Base-by-base conservation (phyloP, 768 basidiomycete species). In the Lactifluus subvellereus region DNA sequence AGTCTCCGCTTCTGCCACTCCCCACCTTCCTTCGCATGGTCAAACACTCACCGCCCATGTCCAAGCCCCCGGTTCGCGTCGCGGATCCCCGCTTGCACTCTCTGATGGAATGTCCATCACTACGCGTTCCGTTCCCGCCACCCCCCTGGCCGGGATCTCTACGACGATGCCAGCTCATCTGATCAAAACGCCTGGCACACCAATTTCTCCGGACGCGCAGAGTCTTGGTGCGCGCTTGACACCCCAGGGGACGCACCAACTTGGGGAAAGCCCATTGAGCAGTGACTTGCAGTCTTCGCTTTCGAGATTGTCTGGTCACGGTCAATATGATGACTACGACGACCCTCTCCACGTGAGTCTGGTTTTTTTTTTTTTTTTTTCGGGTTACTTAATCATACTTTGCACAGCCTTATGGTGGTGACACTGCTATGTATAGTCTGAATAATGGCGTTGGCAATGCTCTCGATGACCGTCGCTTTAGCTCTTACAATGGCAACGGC, bases 81-180 rank as follows among this genome's bases (percentile, higher is more conserved):
- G 89, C 48, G 84, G 86, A 22, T 92, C 91, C 16, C 90, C 91
- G 37, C 84, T 84, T 13, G 82, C 82, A 57, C 71, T 84, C 18
- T 74, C 87, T 22, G 89, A 91, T 58, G 78, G 76, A 57, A 72
- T 89, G 58, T 81, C 80, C 40, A 76, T 78, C 40, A 79, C 85
- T 37, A 83, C 77, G 37, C 87, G 90, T 60, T 93, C 91, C 45
- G 91, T 93, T 22, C 91, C 91, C 53, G 89, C 88, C 1, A 92
- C 91, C 3, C 91, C 91, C 22, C 73, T 91, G 7, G 76, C 76
- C 9, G 83, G 81, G 10, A 74, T 86, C n/a, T 68, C 83, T 14
- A 79, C 77, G 49, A 78, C 78, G 47, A 69, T 66, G n/a, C 74
- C 74, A 5, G 69, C 76, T 11, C 80, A 82, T 71, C 73, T 88